Evolutionary conservation across 164 flowering plant species (phyloP), one percentile per base, ranked within the genome.

Genomic region (Tetrastigma voinierianum): DNA sequence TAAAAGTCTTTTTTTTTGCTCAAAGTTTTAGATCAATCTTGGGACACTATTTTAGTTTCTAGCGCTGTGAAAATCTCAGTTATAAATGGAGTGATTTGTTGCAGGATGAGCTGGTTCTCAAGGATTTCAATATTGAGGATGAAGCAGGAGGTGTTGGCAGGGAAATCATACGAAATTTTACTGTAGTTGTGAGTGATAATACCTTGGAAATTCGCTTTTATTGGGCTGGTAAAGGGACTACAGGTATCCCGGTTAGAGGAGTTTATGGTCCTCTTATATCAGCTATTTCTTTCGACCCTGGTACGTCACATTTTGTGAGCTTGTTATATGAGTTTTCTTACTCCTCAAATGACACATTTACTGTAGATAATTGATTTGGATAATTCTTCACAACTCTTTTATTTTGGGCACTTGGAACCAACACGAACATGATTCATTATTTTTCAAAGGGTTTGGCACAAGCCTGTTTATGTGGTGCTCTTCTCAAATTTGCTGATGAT

Each of bases 71-170:
- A 25, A 25, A 25, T 25, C 7, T 25, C 40, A 1, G 40, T 25
- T 25, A 2, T 49, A 12, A 48, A 9, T 17, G 57, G 67, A 40
- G 16, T 57, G 10, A 14, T 53, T 16, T 13, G 24, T 53, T 57
- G 59, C 70, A 79, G 82, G 77, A 73, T 14, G 59, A 65, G 54
- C 64, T 62, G 51, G 83, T 75, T 62, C 49, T 57, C 70, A 80
- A 85, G 77, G 89, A 88, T 78, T 88, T 88, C 71, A 80, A 86
- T 53, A 83, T 86, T 43, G 80, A 59, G 63, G 70, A 71, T 44
- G 83, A 74, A 76, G 90, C 89, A 10, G 77, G 79, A 10, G 88
- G 89, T 13, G 67, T 59, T 51, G 72, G 79, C 7, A 81, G 61
- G 64, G 73, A 47, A 58, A 17, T 76, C 1, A 49, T 72, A 23